phyloP scores from a whole-genome alignment of 78 protist genomes.

The Polysphondylium violaceum region DNA sequence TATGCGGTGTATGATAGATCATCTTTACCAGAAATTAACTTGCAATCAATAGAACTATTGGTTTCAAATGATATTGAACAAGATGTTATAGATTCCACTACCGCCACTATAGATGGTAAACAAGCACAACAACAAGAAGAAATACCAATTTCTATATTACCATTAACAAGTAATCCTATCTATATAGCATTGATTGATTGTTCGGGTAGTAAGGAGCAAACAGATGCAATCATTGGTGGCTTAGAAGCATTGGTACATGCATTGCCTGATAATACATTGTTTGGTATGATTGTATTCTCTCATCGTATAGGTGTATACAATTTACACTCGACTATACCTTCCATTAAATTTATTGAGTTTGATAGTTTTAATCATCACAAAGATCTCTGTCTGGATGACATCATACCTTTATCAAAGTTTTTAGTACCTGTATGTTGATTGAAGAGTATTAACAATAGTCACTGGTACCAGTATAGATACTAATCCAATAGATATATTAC shows the following conservation, averaged over 20 bases:
- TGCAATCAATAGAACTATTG: neutral
- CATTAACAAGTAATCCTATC: constrained; percentile 29
- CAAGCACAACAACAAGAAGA: neutral
- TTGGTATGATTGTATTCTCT: constrained; percentile 39
- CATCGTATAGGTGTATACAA: constrained; percentile 32
- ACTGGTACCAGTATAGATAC: neutral
- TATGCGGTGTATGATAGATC: neutral
- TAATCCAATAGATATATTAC: neutral
- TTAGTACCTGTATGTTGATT: constrained; percentile 48
- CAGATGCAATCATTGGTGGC: constrained; percentile 7
- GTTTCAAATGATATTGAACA: neutral
- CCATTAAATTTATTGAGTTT: constrained; percentile 24
- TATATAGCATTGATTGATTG: constrained; percentile 50
- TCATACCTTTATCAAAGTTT: constrained; percentile 27
- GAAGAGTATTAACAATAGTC: neutral
- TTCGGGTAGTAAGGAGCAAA: constrained; percentile 40
- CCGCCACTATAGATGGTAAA: neutral
- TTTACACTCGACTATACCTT: constrained; percentile 28
- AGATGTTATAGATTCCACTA: neutral
- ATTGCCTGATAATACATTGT: constrained; percentile 48
- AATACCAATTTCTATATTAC: neutral
- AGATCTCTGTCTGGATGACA: constrained; percentile 32
- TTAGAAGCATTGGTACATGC: constrained; percentile 45
- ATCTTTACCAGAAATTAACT: constrained; percentile 21
- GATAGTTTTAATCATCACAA: neutral